Base-by-base conservation (phyloP, 2,329 filamentous ascomycete genomes). In the Arachnomyces sp. region DNA sequence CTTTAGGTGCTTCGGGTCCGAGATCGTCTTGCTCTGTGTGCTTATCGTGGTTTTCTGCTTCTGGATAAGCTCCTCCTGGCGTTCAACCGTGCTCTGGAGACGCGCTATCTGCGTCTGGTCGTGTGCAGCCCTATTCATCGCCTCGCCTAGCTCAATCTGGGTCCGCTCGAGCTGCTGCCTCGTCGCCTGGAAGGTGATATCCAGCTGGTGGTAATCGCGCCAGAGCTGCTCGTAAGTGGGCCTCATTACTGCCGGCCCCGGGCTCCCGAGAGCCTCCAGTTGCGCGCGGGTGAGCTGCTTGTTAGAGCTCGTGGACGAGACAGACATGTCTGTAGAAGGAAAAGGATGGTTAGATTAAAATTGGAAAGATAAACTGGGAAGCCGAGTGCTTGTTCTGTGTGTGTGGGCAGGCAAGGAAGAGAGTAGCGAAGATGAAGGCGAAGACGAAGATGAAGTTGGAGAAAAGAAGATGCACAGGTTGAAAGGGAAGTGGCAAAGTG, bases 21-120 rank as follows among this genome's bases (percentile, higher is more conserved):
- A 48, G 25, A 59, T 56, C 0, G 54, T 50, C 39, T 47, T 52
- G 34, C 52, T 56, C 35, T 55, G 51, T n/a, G 49, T 51, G 11
- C 36, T 45, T n/a, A 59, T 53, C 0, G 53, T 53, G 3, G 39
- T 25, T 32, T 49, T 49, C 39, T 56, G 52, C 36, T 45, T 51
- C 14, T 42, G 17, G 7, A 56, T 35, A 3, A 51, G 37, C 0
- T 43, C 40, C 15, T 55, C 46, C 20, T 56, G 36, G 16, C 47
- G 42, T 8, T 36, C 43, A 14, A 55, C 38, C 12, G 45, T 46
- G 1, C 15, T 16, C n/a, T 46, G 36, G 6, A 51, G 40, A 2
- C 25, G 32, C 7, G 33, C 39, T 14, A 43, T 45, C 7, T 33
- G 34, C 6, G 31, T 43, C 2, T 36, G 39, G 18, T 49, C 43